These are phyloP conservation scores for Penicillium sp. DNA, from an alignment of 2,329 filamentous ascomycete species.

Conservation along the genomic window DNA sequence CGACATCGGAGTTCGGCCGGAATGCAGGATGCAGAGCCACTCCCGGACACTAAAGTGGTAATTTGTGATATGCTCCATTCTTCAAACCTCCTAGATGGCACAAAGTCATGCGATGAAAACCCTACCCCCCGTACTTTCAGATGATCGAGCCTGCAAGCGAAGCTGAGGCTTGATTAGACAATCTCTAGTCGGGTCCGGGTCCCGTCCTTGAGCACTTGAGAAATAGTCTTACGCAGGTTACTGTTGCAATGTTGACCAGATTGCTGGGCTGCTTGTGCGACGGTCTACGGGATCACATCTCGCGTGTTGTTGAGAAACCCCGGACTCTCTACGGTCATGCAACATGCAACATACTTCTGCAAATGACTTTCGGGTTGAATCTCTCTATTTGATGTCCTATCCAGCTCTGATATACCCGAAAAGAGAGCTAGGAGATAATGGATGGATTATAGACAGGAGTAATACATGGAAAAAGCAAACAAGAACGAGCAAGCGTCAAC, in stretches of 20 bases:
- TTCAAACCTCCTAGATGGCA: not conserved
- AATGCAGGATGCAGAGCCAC: not conserved
- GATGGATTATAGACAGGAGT: not conserved
- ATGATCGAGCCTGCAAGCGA: not conserved
- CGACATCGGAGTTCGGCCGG: constrained; percentile 1
- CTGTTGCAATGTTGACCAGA: constrained; percentile 20
- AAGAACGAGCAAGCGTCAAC: too few species aligned
- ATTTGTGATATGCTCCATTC: constrained; percentile 3
- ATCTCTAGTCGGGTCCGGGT: not conserved
- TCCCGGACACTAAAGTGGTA: not conserved
- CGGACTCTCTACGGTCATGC: not conserved
- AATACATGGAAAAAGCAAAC: not conserved
- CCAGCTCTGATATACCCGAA: not conserved
- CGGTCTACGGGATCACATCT: constrained; percentile 5
- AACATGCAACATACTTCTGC: not conserved
- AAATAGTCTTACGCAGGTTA: constrained; percentile 10
- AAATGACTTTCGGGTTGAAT: not conserved
- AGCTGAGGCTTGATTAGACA: not conserved
- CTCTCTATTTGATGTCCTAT: not conserved
- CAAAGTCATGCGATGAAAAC: constrained; percentile 9
- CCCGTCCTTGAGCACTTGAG: not conserved
- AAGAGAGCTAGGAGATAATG: not conserved
- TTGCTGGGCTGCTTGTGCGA: constrained; percentile 16
- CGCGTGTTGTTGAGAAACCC: not conserved
- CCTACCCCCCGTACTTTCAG: not conserved